Evolutionary conservation across 2,329 filamentous ascomycete genomes (phyloP), one percentile per base, ranked within the genome.

Genomic region (Macroventuria anomochaeta): DNA sequence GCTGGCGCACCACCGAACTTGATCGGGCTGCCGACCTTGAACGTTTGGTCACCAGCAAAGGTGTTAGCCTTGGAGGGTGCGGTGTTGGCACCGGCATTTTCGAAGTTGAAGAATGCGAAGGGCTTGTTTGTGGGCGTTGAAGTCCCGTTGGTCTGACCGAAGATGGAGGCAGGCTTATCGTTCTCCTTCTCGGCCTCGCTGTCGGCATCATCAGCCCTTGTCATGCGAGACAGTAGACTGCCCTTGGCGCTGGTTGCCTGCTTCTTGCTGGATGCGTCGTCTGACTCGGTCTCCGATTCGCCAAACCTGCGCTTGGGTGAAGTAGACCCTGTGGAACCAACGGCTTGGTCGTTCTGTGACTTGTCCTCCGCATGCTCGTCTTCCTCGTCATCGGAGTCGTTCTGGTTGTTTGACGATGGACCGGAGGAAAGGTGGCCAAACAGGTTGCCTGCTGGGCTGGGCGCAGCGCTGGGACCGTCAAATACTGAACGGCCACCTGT

Each of bases 41-140:
- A 75, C 1, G 72, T 75, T 55, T 74, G 68, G 46, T 75, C 71
- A 12, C 70, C 71, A 17, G 59, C 67, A 52, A 71, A 73, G 1
- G 58, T 58, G 21, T 61, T 59, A 13, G 65, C 54, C 46, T 71
- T 73, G 13, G 69, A 56, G 2, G 69, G 61, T 13, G 64, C 68
- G 7, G 67, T 61, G 29, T 69, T 62, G 10, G 69, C 59, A 32
- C 52, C 64, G 39, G 66, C 70, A 34, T 62, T 64, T 10, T 40
- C 51, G 41, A 72, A 73, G 49, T 73, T 65, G 48, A 74, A 73
- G 44, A 59, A 67, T 5, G 43, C 33, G 40, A 66, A 69, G 0
- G 59, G 58, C 42, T 65, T 70, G 38, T 61, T 61, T 11, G 62
- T 43, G 7, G 70, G 70, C 2, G 70, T 73, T 21, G 61, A 58